These are phyloP conservation scores for Phytophthora litchii DNA, from an alignment of 352 stramenopile species.

Conservation along the genomic window DNA sequence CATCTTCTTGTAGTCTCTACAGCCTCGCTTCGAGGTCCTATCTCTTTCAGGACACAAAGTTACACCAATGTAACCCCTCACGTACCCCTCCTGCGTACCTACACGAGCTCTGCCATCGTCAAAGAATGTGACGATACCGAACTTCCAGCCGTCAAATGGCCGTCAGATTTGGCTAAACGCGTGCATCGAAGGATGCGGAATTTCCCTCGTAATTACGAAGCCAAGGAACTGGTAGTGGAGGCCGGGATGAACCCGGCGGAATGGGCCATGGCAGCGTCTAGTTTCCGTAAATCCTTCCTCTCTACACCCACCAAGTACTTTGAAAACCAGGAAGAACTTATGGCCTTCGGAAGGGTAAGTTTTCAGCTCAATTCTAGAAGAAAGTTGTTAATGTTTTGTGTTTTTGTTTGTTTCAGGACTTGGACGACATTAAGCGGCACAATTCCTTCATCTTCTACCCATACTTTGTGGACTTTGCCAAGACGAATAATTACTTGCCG, in stretches of 20 bases:
- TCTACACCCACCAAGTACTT: conserved; percentile 63
- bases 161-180: conserved; percentile 41
- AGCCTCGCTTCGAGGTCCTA: neutral
- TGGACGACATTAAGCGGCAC: conserved; percentile 55
- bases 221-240: conserved; percentile 65
- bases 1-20: conserved; percentile 1
- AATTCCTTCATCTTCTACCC: conserved; percentile 81
- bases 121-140: neutral
- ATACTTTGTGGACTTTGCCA: conserved; percentile 72
- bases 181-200: conserved; percentile 51
- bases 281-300: conserved; percentile 73
- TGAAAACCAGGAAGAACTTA: conserved; percentile 54
- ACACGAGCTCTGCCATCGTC: neutral
- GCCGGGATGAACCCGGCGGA: conserved; percentile 68
- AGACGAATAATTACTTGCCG: conserved; percentile 39
- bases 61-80: conserved; percentile 6
- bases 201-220: conserved; percentile 80
- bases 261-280: conserved; percentile 58
- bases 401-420: conserved; percentile 32
- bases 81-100: conserved; percentile 5
- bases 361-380: conserved; percentile 9
- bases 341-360: conserved; percentile 50
- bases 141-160: conserved; percentile 31
- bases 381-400: conserved; percentile 14
- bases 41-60: neutral